Evolutionary conservation across 768 basidiomycete genomes (phyloP).

Genomic region (Trametes sanguinea): DNA sequence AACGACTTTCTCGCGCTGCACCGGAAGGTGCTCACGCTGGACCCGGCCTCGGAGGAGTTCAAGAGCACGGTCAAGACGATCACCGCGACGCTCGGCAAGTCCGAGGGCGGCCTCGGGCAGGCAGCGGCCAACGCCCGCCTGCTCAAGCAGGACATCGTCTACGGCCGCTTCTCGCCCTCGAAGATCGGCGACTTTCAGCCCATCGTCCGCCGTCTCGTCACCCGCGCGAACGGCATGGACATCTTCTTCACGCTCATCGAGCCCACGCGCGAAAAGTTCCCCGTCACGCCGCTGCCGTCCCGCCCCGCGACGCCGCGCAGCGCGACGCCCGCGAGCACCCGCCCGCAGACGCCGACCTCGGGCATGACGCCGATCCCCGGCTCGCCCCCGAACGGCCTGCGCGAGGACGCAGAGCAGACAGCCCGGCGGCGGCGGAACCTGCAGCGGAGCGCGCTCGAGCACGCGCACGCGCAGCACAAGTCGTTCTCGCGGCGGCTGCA

Average conservation of each 20-base stretch:
- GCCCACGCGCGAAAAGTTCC: constrained; percentile 58
- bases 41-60: constrained; percentile 46
- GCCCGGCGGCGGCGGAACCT: constrained; percentile 6
- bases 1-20: constrained; percentile 49
- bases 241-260: constrained; percentile 67
- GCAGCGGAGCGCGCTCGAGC: constrained; percentile 8
- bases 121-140: constrained; percentile 55
- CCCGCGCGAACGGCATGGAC: constrained; percentile 61
- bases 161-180: constrained; percentile 56
- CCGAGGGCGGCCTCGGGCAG: constrained; percentile 53
- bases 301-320: constrained; percentile 50
- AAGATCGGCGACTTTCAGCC: constrained; percentile 57
- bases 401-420: constrained; percentile 4
- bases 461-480: constrained; percentile 1
- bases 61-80: constrained; percentile 38
- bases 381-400: neutral
- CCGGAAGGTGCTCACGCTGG: constrained; percentile 43
- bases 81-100: constrained; percentile 34
- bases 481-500: constrained; percentile 26
- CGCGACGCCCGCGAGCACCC: constrained; percentile 43
- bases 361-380: constrained; percentile 4
- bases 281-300: constrained; percentile 32
- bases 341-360: constrained; percentile 35
- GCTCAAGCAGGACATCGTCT: constrained; percentile 60
- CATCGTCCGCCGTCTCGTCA: constrained; percentile 51